phyloP scores from a whole-genome alignment of 2,329 filamentous ascomycete genomes.

The Penicillium sp. region DNA sequence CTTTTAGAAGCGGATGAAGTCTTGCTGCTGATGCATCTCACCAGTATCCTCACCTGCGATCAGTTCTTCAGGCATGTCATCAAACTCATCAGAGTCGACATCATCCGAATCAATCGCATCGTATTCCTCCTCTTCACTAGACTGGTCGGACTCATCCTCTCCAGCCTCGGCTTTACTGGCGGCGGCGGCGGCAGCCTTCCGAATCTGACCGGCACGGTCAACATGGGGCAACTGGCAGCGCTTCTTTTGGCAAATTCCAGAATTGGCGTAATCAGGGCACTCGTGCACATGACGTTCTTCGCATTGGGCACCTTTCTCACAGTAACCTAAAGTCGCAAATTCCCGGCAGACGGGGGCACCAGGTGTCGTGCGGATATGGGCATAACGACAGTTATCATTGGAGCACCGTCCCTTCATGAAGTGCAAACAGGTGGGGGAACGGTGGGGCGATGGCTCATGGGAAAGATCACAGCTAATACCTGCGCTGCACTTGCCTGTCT shows the following conservation, averaged over 20 bases:
- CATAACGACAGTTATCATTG: conserved; percentile 81
- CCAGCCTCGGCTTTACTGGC: conserved; percentile 47
- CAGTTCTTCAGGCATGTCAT: conserved; percentile 44
- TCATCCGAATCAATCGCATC: conserved; percentile 69
- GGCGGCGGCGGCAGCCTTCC: conserved; percentile 50
- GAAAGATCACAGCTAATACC: conserved; percentile 86
- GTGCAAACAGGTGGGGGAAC: conserved; percentile 84
- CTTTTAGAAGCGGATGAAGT: conserved; percentile 51
- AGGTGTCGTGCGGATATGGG: conserved; percentile 76
- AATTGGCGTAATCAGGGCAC: conserved; percentile 94
- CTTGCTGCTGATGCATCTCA: conserved; percentile 54
- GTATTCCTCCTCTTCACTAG: conserved; percentile 73
- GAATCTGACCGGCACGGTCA: conserved; percentile 78
- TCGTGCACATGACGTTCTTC: conserved; percentile 84
- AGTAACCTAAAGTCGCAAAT: conserved; percentile 87
- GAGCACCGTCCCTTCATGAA: conserved; percentile 87
- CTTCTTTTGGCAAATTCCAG: conserved; percentile 74
- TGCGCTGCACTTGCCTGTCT: conserved; percentile 72
- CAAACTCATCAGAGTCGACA: conserved; percentile 61
- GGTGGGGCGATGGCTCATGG: conserved; percentile 78
- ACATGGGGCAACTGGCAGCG: conserved; percentile 85
- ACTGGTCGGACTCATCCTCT: conserved; percentile 66
- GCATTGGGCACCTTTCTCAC: conserved; percentile 76
- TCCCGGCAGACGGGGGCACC: conserved; percentile 76
- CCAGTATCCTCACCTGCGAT: conserved; percentile 41